Conservation (phyloP, 768 basidiomycete species). For the Leccinellum luteum region DNA sequence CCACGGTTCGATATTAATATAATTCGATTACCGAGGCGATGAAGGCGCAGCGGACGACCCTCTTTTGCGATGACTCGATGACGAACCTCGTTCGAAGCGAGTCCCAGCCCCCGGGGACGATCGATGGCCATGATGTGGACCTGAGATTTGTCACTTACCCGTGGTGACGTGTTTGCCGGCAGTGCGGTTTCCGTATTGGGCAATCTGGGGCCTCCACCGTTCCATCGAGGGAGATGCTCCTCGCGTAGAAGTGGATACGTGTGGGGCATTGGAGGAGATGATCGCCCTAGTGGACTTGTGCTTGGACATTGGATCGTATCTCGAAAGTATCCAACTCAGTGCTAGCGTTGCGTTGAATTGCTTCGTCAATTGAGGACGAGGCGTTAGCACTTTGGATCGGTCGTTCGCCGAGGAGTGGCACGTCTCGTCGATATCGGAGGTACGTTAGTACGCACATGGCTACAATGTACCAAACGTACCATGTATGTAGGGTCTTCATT, state of each 20-base stretch:
- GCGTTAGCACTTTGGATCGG: not conserved
- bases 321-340: not conserved
- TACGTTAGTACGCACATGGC: not conserved
- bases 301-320: not conserved
- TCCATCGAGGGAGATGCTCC: not conserved
- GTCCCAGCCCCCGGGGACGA: not conserved
- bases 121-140: not conserved
- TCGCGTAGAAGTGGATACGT: not conserved
- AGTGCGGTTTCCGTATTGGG: constrained; percentile 2
- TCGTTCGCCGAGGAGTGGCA: not conserved
- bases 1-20: not conserved
- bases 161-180: not conserved
- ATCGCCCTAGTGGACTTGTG: not conserved
- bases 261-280: not conserved
- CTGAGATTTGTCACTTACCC: not conserved
- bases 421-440: constrained; percentile 5
- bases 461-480: not conserved
- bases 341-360: not conserved
- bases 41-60: not conserved
- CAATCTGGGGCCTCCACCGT: not conserved
- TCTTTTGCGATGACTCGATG: not conserved
- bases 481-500: not conserved
- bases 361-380: constrained; percentile 1
- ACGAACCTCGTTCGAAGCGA: constrained; percentile 2
- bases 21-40: not conserved